Base-by-base conservation (phyloP, 352 stramenopile species). In the Globisporangium carolinianum region DNA sequence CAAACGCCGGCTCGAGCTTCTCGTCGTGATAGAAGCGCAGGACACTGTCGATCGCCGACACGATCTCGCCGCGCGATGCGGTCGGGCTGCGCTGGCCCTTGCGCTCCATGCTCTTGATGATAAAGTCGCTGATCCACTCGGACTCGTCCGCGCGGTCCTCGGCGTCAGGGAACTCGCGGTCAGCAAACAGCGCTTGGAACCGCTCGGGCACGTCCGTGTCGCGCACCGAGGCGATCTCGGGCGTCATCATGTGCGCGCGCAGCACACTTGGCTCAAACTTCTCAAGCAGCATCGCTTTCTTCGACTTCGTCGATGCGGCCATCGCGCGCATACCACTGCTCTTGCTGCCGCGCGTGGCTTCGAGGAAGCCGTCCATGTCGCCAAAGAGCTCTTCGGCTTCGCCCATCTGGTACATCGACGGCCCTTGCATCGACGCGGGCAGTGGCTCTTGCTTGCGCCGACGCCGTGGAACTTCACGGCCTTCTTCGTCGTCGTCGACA, bases 191-290 rank as follows among this genome's bases (percentile, higher is more conserved):
- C 9, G 87, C 65, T 64, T 94, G 84, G 41, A 89, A 93, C 14
- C 86, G 75, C 58, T 95, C 86, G 0, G 86, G 80, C 0, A 92
- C 32, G 63, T 95, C 84, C n/a, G 73, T 74, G 47, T 95, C 86
- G 14, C 86, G 86, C 39, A 95, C 76, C 52, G 79, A 67, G 24
- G 87, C 65, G 18, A 94, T 86, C 51, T 92, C 82, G 0, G 81
- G 73, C 4, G 86, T 95, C 86, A 95, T 95, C 83, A 94, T 93
- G 65, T 93, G 83, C 45, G 92, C 86, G 61, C 89, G 90, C 54
- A 95, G 60, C 46, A 94, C 83, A 60, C 83, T 89, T 1, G 86
- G 86, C 57, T 95, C 86, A 41, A 91, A 95, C 55, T 94, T 94
- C 48, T 95, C 83, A 24, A 95, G 56, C 43, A 95, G 46, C n/a